A percentile compares a stretch with the other conserved stretches of the same genome.
phyloP scores from a whole-genome alignment of 768 basidiomycete genomes.

The Heimioporus sp. region DNA sequence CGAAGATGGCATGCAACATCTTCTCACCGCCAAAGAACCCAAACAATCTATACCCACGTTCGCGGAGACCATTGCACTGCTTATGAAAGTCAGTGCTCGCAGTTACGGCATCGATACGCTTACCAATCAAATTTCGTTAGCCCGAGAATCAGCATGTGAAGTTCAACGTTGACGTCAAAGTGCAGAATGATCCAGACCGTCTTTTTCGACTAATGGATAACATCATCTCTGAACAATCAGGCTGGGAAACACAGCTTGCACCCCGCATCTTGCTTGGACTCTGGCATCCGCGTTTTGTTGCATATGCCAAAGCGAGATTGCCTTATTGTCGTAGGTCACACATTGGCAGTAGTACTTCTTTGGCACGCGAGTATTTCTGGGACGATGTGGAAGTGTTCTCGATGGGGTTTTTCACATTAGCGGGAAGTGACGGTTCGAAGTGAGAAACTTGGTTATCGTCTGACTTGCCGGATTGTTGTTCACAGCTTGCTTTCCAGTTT shows the following conservation, averaged over 20 bases:
- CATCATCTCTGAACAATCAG: slow-evolving; percentile 57
- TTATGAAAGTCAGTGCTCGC: slow-evolving; percentile 63
- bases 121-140: slow-evolving; percentile 30
- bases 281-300: slow-evolving; percentile 91
- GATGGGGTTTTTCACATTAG: slow-evolving; percentile 71
- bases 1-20: slow-evolving; percentile 67
- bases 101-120: slow-evolving; percentile 9
- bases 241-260: slow-evolving; percentile 74
- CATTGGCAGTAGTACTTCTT: slow-evolving; percentile 69
- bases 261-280: slow-evolving; percentile 80
- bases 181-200: slow-evolving; percentile 85
- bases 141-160: slow-evolving; percentile 74
- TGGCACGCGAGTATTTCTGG: slow-evolving; percentile 90
- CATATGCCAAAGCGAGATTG: slow-evolving; percentile 67
- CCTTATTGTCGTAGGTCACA: slow-evolving; percentile 85
- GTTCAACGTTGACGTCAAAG: slow-evolving; percentile 92
- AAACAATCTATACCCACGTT: slow-evolving; percentile 90
- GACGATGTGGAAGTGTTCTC: slow-evolving; percentile 83
- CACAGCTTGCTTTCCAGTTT: slow-evolving; percentile 50
- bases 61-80: slow-evolving; percentile 70
- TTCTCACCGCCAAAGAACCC: slow-evolving; percentile 77
- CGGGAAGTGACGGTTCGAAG: slow-evolving; percentile 69
- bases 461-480: not conserved
- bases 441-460: slow-evolving; percentile 31
- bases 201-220: slow-evolving; percentile 79